Percentiles rank a stretch among this genome's conserved stretches.
Evolutionary conservation across 2,329 filamentous ascomycete species (phyloP).

Genomic region (Trichoderma lentiforme): DNA sequence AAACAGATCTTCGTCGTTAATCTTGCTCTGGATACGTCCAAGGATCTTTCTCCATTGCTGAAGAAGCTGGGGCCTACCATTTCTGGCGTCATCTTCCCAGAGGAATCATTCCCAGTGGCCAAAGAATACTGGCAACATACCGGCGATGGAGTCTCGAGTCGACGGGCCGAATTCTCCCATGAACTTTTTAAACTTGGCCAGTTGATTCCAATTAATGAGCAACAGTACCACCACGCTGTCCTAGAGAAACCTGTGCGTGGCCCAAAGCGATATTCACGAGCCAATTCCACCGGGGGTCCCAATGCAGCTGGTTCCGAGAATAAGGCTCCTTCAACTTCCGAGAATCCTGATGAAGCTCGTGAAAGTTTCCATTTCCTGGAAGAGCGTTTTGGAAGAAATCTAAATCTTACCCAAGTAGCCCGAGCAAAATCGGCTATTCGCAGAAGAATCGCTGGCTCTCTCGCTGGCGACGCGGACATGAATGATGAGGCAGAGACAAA

Average conservation of each 20-base stretch:
- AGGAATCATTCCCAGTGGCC: conserved; percentile 65
- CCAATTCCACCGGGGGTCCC: conserved; percentile 34
- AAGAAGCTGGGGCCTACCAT: conserved; percentile 56
- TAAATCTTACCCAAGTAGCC: conserved; percentile 73
- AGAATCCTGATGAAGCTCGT: conserved; percentile 39
- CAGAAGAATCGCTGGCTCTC: conserved; percentile 81
- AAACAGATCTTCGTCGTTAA: conserved; percentile 55
- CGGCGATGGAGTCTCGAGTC: conserved; percentile 87
- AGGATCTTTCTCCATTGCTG: conserved; percentile 50
- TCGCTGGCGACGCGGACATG: conserved; percentile 66
- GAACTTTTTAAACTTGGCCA: conserved; percentile 68
- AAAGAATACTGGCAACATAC: conserved; percentile 98
- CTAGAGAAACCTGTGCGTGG: conserved; percentile 57
- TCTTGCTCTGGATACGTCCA: conserved; percentile 58
- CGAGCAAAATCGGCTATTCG: conserved; percentile 84
- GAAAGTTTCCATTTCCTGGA: conserved; percentile 84
- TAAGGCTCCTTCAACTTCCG: conserved; percentile 20
- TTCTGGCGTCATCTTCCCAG: conserved; percentile 68
- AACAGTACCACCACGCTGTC: conserved; percentile 27
- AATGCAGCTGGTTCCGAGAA: not conserved
- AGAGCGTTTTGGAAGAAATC: conserved; percentile 88
- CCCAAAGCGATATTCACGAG: conserved; percentile 74
- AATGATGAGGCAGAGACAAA: conserved; percentile 22
- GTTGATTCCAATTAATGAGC: conserved; percentile 36
- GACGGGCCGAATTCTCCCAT: conserved; percentile 86